Conservation (phyloP, 2,329 filamentous ascomycete genomes). For the Penicillium rolfsii region DNA sequence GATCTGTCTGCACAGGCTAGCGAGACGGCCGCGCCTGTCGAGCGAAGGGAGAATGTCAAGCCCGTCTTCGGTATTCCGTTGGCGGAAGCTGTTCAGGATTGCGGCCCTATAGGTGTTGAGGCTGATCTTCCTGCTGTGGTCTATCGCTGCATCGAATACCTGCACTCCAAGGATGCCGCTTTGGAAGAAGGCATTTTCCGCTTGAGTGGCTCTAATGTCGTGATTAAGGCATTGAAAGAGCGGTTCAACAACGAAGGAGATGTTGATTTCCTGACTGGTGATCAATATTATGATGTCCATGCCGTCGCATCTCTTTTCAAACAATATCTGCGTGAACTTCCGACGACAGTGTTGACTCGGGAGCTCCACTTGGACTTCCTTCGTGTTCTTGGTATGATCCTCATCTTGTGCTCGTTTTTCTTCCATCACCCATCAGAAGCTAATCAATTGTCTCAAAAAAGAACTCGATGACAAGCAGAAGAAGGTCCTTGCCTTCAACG, state of each 20-base stretch:
- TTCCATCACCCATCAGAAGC: neutral
- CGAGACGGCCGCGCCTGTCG: conserved; percentile 48
- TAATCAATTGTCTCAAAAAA: conserved; percentile 27
- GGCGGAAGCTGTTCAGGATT: conserved; percentile 81
- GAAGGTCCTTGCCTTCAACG: conserved; percentile 75
- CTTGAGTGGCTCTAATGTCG: conserved; percentile 91
- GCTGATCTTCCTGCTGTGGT: conserved; percentile 87
- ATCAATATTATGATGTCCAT: conserved; percentile 91
- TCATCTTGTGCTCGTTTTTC: neutral
- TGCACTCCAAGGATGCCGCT: conserved; percentile 78
- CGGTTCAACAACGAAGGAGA: conserved; percentile 94
- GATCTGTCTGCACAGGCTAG: conserved; percentile 54
- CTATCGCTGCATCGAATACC: conserved; percentile 92
- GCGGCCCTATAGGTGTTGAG: conserved; percentile 70
- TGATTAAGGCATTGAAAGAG: conserved; percentile 88
- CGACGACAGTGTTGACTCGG: conserved; percentile 85
- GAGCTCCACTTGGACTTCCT: conserved; percentile 91
- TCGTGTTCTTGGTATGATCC: conserved; percentile 65
- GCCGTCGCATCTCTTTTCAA: conserved; percentile 94
- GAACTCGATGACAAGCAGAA: conserved; percentile 75
- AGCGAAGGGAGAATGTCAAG: conserved; percentile 59
- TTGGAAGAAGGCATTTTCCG: conserved; percentile 95
- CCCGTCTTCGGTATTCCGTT: conserved; percentile 85
- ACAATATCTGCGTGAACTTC: conserved; percentile 88
- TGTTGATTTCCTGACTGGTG: conserved; percentile 76